These are phyloP conservation scores for Athelia psychrophila DNA, from an alignment of 1,284 basidiomycete genomes.

Conservation along the genomic window DNA sequence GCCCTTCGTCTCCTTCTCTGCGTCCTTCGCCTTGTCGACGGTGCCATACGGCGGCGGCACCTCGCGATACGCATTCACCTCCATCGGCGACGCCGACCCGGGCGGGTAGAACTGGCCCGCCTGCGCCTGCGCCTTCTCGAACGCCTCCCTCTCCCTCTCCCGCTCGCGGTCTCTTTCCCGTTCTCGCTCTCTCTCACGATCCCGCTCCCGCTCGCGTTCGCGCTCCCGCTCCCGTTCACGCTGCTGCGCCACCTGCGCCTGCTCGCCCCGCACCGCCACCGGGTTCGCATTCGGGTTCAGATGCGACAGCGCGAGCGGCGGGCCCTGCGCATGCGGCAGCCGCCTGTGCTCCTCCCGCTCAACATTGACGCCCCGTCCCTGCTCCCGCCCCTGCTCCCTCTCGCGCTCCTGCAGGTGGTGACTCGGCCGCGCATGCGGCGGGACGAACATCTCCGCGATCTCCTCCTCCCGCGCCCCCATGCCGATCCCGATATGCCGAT, in stretches of 20 bases:
- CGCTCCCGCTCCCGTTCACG: slow-evolving; percentile 15
- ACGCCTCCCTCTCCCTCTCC: slow-evolving; percentile 4
- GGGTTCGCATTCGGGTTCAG: background rate
- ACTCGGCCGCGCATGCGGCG: background rate
- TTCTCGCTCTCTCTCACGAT: slow-evolving; percentile 13
- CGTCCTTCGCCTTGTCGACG: background rate
- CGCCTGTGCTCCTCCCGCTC: too few species aligned
- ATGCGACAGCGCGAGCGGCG: slow-evolving; percentile 1
- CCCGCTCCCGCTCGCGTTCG: slow-evolving; percentile 19
- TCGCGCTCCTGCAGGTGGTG: too few species aligned
- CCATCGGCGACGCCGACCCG: too few species aligned
- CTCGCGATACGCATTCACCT: background rate
- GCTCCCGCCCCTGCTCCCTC: too few species aligned
- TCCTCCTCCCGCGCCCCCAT: background rate
- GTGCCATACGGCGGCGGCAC: background rate
- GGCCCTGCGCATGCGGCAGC: background rate
- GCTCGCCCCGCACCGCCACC: background rate
- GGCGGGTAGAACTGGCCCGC: background rate
- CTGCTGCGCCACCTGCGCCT: background rate
- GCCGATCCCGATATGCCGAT: background rate
- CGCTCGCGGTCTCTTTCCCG: slow-evolving; percentile 19
- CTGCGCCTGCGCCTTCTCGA: background rate
- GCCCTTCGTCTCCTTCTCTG: slow-evolving; percentile 9
- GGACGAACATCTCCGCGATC: background rate
- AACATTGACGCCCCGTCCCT: too few species aligned